Conservation (phyloP, 1,139 yeast species). For the Pneumocystis canis region DNA sequence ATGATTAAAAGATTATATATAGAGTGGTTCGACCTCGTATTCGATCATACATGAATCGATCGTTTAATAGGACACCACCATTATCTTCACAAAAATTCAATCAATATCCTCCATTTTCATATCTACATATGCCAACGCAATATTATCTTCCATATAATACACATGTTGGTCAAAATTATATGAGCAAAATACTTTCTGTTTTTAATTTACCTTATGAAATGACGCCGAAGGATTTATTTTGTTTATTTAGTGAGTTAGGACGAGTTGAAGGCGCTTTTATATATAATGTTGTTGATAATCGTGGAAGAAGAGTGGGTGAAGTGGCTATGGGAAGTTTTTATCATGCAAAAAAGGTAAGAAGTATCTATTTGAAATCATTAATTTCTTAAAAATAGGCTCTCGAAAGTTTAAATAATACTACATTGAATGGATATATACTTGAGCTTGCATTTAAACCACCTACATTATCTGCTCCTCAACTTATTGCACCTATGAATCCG, state of each 20-base stretch:
- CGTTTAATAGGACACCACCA: background rate
- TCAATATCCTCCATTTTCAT: background rate
- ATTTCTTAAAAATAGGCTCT: background rate
- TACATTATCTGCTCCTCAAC: background rate
- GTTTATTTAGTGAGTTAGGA: background rate
- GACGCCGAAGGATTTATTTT: background rate
- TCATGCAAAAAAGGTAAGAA: background rate
- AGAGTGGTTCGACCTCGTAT: background rate
- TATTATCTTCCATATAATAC: background rate
- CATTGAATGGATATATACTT: constrained; percentile 1
- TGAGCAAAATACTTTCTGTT: constrained; percentile 1
- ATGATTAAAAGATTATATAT: too few relatives aligned
- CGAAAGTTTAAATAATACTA: background rate
- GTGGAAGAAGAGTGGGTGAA: background rate
- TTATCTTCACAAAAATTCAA: background rate
- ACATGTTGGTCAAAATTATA: background rate
- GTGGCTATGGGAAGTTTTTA: constrained; percentile 1
- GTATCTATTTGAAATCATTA: background rate
- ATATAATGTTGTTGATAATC: background rate
- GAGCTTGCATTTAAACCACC: background rate
- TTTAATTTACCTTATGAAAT: background rate
- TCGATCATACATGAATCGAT: background rate
- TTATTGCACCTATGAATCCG: background rate
- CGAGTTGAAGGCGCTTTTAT: constrained; percentile 1
- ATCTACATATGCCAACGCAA: background rate